These are phyloP conservation scores for Massariosphaeria phaeospora DNA, from an alignment of 495 filamentous ascomycete species.

Conservation along the genomic window DNA sequence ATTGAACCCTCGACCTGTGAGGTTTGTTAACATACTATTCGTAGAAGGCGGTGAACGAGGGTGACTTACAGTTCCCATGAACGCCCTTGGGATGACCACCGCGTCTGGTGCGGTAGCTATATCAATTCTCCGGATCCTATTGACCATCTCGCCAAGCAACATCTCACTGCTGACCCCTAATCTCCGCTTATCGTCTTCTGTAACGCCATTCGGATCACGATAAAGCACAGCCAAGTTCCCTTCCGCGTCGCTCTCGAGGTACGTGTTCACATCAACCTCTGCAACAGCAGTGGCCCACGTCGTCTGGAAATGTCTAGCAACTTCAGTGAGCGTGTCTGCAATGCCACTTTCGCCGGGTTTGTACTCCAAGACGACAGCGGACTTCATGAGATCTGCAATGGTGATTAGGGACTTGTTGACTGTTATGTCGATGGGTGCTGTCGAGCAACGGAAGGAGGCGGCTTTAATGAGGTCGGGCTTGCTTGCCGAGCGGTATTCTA, in stretches of 20 bases:
- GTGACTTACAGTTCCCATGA: conserved; percentile 77
- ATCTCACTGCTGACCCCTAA: conserved; percentile 74
- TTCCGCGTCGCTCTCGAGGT: conserved; percentile 75
- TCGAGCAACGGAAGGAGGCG: conserved; percentile 73
- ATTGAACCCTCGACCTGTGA: conserved; percentile 80
- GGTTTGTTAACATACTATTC: neutral
- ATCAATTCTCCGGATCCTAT: conserved; percentile 63
- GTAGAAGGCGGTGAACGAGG: neutral
- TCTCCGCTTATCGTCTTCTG: conserved; percentile 63
- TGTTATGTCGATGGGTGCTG: conserved; percentile 77
- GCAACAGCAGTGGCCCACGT: conserved; percentile 76
- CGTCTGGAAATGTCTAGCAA: conserved; percentile 74
- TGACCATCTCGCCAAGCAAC: conserved; percentile 85
- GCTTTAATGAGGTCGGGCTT: conserved; percentile 53
- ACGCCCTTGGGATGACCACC: conserved; percentile 73
- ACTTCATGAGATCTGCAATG: conserved; percentile 93
- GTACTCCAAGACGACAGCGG: conserved; percentile 69
- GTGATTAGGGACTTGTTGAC: conserved; percentile 65
- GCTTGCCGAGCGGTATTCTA: conserved; percentile 37
- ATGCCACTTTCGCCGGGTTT: conserved; percentile 43
- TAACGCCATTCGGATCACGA: conserved; percentile 65
- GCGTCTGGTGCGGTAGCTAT: conserved; percentile 57
- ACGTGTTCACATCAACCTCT: conserved; percentile 64
- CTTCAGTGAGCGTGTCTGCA: conserved; percentile 57
- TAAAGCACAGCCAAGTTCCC: conserved; percentile 80